These are phyloP conservation scores for Microthyrium microscopicum DNA, from an alignment of 2,329 filamentous ascomycete species.

Conservation along the genomic window DNA sequence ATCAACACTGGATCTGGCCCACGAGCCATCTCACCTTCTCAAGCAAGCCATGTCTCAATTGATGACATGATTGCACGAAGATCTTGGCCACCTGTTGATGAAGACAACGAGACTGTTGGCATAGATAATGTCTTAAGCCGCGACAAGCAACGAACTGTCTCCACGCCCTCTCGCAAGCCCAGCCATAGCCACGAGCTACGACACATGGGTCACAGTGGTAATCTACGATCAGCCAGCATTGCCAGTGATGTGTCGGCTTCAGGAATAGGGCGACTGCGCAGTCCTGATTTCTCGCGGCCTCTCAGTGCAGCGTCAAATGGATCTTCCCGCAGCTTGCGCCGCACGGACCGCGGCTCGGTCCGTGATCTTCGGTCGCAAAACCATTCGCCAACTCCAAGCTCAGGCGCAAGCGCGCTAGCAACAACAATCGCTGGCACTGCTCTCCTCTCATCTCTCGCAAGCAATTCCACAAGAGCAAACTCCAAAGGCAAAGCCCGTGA, in stretches of 20 bases:
- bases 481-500: conserved; percentile 76
- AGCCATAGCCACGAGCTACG: conserved; percentile 14
- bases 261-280: conserved; percentile 23
- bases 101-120: conserved; percentile 28
- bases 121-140: conserved; percentile 24
- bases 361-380: conserved; percentile 50
- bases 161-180: conserved; percentile 13
- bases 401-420: conserved; percentile 15
- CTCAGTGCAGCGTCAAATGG: conserved; percentile 29
- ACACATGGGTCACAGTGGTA: conserved; percentile 11
- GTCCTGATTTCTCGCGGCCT: conserved; percentile 36
- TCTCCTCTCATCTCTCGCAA: conserved; percentile 50
- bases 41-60: conserved; percentile 14
- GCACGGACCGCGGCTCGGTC: conserved; percentile 50
- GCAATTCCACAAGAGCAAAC: too few relatives aligned
- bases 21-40: too few relatives aligned
- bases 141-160: conserved; percentile 18
- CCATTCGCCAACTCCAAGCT: conserved; percentile 6
- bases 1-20: too few relatives aligned
- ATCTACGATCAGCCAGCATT: conserved; percentile 22
- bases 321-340: conserved; percentile 50
- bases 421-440: conserved; percentile 24
- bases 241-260: conserved; percentile 26
- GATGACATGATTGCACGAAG: conserved; percentile 21
- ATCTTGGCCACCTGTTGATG: conserved; percentile 26